Base-by-base conservation (phyloP, 441 rosid species). In the Syzygium malaccense region DNA sequence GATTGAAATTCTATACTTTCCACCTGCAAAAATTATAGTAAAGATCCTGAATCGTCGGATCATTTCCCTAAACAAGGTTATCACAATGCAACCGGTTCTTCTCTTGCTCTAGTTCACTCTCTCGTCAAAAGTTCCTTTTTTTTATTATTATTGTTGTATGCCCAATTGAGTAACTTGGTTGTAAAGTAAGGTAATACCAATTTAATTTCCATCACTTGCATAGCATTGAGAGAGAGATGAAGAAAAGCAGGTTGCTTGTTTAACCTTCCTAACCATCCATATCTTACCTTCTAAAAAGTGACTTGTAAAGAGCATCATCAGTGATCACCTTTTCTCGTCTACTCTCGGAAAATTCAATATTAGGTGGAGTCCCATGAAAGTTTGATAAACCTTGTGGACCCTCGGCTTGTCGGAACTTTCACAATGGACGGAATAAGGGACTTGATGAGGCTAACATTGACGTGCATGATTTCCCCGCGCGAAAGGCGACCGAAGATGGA, bases 381-480 rank as follows among this genome's bases (percentile, higher is more conserved):
- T 87, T 88, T 92, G 56, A 89, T 90, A 57, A 88, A 89, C 68
- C 89, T 94, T 87, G 94, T 91, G 89, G 97, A 96, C 90, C 87
- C 9, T 13, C 90, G 93, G 17, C 91, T 94, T 8, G 85, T 37
- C 56, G 95, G 93, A 88, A 91, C 90, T 33, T 95, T 92, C 93
- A 93, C 95, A 1, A 58, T 85, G 23, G 96, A 93, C 37, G 95
- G 93, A 25, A 90, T 94, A 12, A 90, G 89, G 57, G 92, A 91
- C 90, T 80, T 94, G 88, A 88, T 91, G 87, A 90, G 90, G 91
- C 75, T 96, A 88, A 89, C 92, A n/a, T 87, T 94, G 53, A 85
- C 88, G 84, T 96, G 97, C 91, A 90, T 94, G 90, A 86, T 89
- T 56, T 90, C 91, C 88, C 95, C 94, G 0, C 92, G 93, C n/a